Conservation (phyloP, 352 stramenopile genomes). For the Hyaloperonospora arabidopsidis region DNA sequence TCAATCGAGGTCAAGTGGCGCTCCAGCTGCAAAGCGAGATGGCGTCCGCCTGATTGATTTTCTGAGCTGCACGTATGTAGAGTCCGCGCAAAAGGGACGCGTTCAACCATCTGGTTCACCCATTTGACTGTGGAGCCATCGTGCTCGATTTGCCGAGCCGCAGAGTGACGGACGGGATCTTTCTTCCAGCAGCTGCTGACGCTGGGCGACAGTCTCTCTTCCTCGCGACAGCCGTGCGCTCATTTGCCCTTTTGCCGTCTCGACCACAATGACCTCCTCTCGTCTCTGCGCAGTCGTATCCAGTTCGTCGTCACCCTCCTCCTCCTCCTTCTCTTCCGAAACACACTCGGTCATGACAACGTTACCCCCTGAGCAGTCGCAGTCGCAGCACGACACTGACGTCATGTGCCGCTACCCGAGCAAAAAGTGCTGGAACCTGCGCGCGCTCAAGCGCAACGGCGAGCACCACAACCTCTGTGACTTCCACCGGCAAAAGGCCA, state of each 20-base stretch:
- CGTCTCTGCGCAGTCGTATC: constrained; percentile 7
- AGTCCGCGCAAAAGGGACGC: neutral
- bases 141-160: constrained; percentile 10
- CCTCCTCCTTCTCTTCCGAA: neutral
- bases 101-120: constrained; percentile 15
- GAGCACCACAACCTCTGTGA: constrained; percentile 53
- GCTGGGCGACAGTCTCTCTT: too few species aligned
- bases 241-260: constrained; percentile 22
- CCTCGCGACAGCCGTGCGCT: neutral
- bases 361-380: neutral
- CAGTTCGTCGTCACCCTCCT: neutral
- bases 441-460: constrained; percentile 38
- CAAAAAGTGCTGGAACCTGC: constrained; percentile 40
- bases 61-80: constrained; percentile 1
- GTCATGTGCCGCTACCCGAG: constrained; percentile 41
- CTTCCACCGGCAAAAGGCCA: constrained; percentile 53
- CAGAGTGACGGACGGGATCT: constrained; percentile 14
- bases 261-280: constrained; percentile 15
- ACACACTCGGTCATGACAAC: too few species aligned
- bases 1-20: neutral
- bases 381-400: constrained; percentile 14
- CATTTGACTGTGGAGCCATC: constrained; percentile 21
- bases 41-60: neutral
- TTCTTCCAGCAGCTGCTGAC: constrained; percentile 2
- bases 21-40: neutral